Conservation (phyloP, 352 stramenopile species). For the Pythium utonaiense region DNA sequence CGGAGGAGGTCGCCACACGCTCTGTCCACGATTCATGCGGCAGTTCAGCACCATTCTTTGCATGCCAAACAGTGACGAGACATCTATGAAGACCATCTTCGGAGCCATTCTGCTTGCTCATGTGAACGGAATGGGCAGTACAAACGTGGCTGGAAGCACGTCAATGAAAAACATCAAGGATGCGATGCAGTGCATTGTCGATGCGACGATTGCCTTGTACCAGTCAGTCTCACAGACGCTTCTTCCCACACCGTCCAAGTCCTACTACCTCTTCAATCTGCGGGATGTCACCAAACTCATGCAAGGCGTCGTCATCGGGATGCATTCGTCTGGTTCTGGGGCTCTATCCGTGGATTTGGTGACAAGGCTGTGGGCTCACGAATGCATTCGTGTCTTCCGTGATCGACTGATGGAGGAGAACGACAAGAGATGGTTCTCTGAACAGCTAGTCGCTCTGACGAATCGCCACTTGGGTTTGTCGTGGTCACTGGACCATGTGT, state of each 20-base stretch:
- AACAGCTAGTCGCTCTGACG: constrained; percentile 66
- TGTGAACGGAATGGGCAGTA: constrained; percentile 17
- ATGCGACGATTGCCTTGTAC: constrained; percentile 65
- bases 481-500: constrained; percentile 49
- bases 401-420: constrained; percentile 82
- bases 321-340: constrained; percentile 5
- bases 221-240: constrained; percentile 44
- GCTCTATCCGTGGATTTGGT: constrained; percentile 44
- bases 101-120: constrained; percentile 71
- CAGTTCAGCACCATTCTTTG: constrained; percentile 70
- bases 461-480: constrained; percentile 61
- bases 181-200: constrained; percentile 44
- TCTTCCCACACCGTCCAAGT: constrained; percentile 76
- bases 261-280: constrained; percentile 83
- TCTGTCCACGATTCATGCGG: constrained; percentile 62
- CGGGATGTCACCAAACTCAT: constrained; percentile 78
- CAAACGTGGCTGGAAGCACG: constrained; percentile 12
- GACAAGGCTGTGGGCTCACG: constrained; percentile 85
- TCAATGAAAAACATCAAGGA: constrained; percentile 47
- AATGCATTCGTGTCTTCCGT: constrained; percentile 90
- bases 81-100: constrained; percentile 89
- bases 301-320: constrained; percentile 70
- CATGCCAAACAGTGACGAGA: constrained; percentile 65
- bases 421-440: constrained; percentile 87
- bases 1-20: constrained; percentile 45